Base-by-base conservation (phyloP, 163 green algal species). In the Coccomyxa subellipsoidea region DNA sequence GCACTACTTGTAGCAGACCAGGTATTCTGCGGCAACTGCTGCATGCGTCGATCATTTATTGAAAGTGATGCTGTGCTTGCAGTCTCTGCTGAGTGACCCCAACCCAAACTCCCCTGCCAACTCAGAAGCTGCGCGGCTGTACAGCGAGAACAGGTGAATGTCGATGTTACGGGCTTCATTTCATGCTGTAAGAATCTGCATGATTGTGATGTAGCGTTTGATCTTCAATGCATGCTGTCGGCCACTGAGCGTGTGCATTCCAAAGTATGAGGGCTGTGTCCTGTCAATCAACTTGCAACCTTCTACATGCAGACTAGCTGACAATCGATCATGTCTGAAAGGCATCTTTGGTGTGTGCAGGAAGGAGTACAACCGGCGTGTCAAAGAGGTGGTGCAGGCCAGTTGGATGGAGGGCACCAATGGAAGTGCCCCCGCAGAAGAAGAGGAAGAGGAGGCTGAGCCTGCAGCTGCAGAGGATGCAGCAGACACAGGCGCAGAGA, bases 21-120 rank as follows among this genome's bases (percentile, higher is more conserved):
- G n/a, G n/a, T n/a, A n/a, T n/a, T n/a, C n/a, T n/a, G n/a, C n/a
- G n/a, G n/a, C n/a, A n/a, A n/a, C n/a, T n/a, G n/a, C n/a, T n/a
- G n/a, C n/a, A n/a, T n/a, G n/a, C n/a, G n/a, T n/a, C n/a, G n/a
- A n/a, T n/a, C n/a, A n/a, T n/a, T n/a, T n/a, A n/a, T 59, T 23
- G 21, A 18, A 59, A 18, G 47, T 12, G 47, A 59, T 18, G 47
- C 21, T 69, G 5, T 32, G 53, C 21, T 47, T 85, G 84, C 93
- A 98, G 92, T 97, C 93, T 27, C 86, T 98, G 7, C 85, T 98
- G 66, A 96, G 87, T 27, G 94, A 98, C 79, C 94, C 94, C 4
- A 98, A 98, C 85, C 94, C 94, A 7, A 96, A 96, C 80, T 97
- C 94, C 0, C 94, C 94, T 31, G 94, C 94, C 15, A 98, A 98